Conservation (phyloP, 1,284 basidiomycete species). For the Trichosporon asahii region DNA sequence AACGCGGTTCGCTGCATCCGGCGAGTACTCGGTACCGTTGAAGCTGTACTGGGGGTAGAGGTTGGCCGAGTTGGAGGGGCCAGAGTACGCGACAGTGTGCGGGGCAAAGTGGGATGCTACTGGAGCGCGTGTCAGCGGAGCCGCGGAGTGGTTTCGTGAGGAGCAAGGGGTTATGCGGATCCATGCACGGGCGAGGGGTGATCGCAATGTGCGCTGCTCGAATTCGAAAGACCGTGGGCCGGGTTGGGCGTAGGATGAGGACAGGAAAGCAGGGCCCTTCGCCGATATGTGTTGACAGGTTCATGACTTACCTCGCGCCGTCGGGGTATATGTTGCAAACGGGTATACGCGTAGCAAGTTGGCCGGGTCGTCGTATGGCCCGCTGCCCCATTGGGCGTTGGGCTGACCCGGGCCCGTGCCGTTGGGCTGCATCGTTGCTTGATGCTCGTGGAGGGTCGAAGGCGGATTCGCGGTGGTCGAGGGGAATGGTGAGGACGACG, state of each 20-base stretch:
- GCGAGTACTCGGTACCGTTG: not conserved
- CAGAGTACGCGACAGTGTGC: slow-evolving; percentile 40
- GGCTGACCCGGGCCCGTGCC: slow-evolving; percentile 5
- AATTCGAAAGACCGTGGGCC: not conserved
- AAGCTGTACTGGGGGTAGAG: slow-evolving; percentile 40
- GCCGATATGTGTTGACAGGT: not conserved
- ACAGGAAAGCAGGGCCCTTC: not conserved
- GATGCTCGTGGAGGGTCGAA: not conserved
- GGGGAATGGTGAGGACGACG: slow-evolving; percentile 7
- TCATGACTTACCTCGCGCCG: slow-evolving; percentile 42
- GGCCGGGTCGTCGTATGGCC: slow-evolving; percentile 35
- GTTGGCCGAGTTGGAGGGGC: slow-evolving; percentile 26
- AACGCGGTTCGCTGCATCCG: slow-evolving; percentile 1
- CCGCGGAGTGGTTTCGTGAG: not conserved
- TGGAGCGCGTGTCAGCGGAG: slow-evolving; percentile 19
- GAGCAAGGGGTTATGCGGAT: not conserved
- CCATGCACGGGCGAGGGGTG: not conserved
- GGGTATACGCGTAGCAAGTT: slow-evolving; percentile 46
- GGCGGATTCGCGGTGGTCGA: slow-evolving; percentile 11
- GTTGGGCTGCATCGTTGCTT: slow-evolving; percentile 8
- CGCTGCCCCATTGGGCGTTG: slow-evolving; percentile 9
- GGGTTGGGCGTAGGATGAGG: not conserved
- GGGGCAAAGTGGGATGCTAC: slow-evolving; percentile 50
- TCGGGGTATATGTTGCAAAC: slow-evolving; percentile 48
- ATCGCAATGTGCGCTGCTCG: not conserved